phyloP scores from a whole-genome alignment of 2,329 filamentous ascomycete genomes.

The Aureobasidium lini region DNA sequence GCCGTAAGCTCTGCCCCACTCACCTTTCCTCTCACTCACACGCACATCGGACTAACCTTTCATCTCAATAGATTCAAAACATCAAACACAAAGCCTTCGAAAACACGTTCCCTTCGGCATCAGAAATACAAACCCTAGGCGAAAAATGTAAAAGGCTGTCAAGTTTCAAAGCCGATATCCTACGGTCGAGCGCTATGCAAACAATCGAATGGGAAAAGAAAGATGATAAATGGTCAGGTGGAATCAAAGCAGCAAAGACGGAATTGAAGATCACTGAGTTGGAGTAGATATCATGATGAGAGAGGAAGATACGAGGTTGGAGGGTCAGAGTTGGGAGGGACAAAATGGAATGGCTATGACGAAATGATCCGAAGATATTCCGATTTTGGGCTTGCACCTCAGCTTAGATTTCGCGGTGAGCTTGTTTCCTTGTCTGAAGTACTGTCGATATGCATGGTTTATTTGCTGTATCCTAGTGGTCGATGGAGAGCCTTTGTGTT shows the following conservation, averaged over 20 bases:
- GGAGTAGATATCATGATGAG: background rate
- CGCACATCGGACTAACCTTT: too few species aligned
- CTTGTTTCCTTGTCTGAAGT: too few species aligned
- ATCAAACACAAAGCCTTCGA: constrained; percentile 24
- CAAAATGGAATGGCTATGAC: background rate
- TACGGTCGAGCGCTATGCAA: constrained; percentile 28
- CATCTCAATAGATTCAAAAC: constrained; percentile 20
- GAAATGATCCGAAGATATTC: background rate
- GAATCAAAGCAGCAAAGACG: constrained; percentile 15
- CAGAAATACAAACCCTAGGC: constrained; percentile 29
- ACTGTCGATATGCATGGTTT: background rate
- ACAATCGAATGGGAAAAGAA: constrained; percentile 29
- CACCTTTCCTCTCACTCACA: background rate
- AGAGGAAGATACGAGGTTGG: background rate
- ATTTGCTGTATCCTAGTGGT: too few species aligned
- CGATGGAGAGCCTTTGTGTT: too few species aligned
- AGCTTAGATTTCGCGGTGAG: too few species aligned
- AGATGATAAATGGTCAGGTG: constrained; percentile 26
- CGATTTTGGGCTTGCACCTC: background rate
- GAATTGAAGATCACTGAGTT: background rate
- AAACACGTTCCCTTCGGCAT: constrained; percentile 27
- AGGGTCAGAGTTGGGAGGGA: too few species aligned
- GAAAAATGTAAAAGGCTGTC: constrained; percentile 29
- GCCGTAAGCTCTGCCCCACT: constrained; percentile 24
- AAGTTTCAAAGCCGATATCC: constrained; percentile 31